Base-by-base conservation (phyloP, 2,329 filamentous ascomycete species). In the Harringtonia lauricola region DNA sequence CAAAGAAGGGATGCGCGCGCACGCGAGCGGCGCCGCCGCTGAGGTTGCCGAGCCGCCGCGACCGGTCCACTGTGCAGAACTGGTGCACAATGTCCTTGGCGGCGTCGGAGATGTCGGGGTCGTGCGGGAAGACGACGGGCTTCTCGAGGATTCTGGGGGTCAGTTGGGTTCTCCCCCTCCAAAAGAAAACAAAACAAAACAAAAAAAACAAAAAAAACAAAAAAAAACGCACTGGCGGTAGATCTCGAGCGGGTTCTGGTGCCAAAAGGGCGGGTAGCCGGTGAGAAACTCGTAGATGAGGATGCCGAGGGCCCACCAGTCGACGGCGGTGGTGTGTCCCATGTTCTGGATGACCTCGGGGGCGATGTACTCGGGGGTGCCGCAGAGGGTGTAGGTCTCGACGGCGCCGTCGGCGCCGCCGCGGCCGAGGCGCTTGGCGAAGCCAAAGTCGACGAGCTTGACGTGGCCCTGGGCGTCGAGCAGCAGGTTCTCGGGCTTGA, bases 231-330 rank as follows among this genome's bases (percentile, higher is more conserved):
- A 81, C 78, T 83, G 79, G 59, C 87, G 86, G 64, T 90, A 90
- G 46, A 90, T 90, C 59, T 89, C 86, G 51, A 90, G 85, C 1
- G 85, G 85, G 51, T 88, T 90, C 51, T 86, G 80, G 57, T 89
- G 81, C 83, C 85, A 92, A 58, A 90, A 92, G 0, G 86, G 86
- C 14, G 86, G 86, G 56, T 89, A 88, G 24, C 86, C 86, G 10
- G 86, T 87, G 39, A 90, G 65, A 57, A 90, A 90, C 58, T 92
- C 86, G 60, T 87, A 90, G 47, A 90, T 80, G 45, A 92, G 63
- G 52, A 90, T 88, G 22, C 86, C 86, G 52, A 92, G 70, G 1
- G 86, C 85, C 86, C 86, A 90, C 85, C 85, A 90, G 66, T 90
- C 85, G 30, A 90, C 85, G 14, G 85, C 83, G 3, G 76, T 79